Conservation (phyloP, 768 basidiomycete genomes). For the Serendipita sp. region DNA sequence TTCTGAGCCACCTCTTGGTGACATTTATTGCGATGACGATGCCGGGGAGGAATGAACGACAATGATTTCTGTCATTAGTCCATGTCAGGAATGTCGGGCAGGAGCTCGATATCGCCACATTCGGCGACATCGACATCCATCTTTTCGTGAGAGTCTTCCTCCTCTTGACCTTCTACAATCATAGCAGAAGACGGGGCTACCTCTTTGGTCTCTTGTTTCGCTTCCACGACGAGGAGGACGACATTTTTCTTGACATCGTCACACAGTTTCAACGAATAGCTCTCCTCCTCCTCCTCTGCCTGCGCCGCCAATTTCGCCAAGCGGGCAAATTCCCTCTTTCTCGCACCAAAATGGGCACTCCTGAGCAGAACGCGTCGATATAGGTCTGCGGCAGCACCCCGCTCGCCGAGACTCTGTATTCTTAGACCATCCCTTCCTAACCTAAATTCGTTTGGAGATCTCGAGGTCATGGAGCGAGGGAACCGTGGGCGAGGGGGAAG, state of each 20-base stretch:
- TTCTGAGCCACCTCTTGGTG: not conserved
- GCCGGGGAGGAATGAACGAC: not conserved
- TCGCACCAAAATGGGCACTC: not conserved
- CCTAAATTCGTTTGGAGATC: not conserved
- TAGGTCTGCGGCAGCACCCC: not conserved
- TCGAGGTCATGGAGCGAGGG: not conserved
- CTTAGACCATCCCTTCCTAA: not conserved
- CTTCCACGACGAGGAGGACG: not conserved
- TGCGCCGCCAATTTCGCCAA: not conserved
- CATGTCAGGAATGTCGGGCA: conserved; percentile 4
- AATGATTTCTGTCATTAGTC: not conserved
- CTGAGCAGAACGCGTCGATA: not conserved
- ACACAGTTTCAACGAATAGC: not conserved
- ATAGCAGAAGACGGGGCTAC: not conserved
- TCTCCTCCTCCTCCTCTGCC: not conserved
- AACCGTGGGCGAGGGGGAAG: conserved; percentile 2
- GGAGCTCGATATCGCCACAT: conserved; percentile 1
- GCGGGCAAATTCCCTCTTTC: not conserved
- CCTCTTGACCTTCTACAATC: too few species aligned
- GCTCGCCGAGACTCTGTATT: not conserved
- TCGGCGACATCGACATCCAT: conserved; percentile 1
- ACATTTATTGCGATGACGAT: not conserved
- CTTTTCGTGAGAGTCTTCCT: not conserved
- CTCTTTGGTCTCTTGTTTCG: not conserved
- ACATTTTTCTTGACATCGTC: not conserved